phyloP scores from a whole-genome alignment of 345 rosid genomes.

The Hevea brasiliensis region DNA sequence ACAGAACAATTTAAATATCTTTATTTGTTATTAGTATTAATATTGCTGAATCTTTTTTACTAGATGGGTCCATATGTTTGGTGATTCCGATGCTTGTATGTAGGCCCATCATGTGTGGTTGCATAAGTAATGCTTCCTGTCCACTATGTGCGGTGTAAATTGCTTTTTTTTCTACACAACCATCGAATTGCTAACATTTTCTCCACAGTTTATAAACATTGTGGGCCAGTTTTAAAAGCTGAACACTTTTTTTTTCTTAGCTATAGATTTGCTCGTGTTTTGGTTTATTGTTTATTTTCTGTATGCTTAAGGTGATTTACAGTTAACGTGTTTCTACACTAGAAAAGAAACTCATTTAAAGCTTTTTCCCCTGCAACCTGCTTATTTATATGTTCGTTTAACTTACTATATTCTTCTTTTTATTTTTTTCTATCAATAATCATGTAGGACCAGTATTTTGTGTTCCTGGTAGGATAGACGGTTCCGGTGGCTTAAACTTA shows the following conservation, averaged over 20 bases:
- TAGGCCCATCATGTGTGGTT: slow-evolving; percentile 30
- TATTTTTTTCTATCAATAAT: not conserved
- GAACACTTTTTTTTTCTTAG: slow-evolving; percentile 2
- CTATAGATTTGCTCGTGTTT: not conserved
- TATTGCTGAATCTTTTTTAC: slow-evolving; percentile 7
- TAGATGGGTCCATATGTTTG: slow-evolving; percentile 29
- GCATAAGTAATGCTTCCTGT: slow-evolving; percentile 27
- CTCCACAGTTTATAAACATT: slow-evolving; percentile 16
- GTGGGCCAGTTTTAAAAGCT: slow-evolving; percentile 29
- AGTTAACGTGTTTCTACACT: not conserved
- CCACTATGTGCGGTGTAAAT: slow-evolving; percentile 23
- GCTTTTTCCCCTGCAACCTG: not conserved
- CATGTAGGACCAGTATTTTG: not conserved
- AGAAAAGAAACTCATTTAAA: not conserved
- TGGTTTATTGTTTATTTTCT: not conserved
- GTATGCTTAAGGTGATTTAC: not conserved
- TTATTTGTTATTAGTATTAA: not conserved
- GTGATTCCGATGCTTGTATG: slow-evolving; percentile 24
- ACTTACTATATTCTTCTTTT: not conserved
- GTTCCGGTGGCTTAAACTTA: not conserved
- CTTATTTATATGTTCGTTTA: not conserved
- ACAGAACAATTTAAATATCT: slow-evolving; percentile 14
- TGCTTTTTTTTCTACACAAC: slow-evolving; percentile 19
- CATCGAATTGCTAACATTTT: slow-evolving; percentile 14
- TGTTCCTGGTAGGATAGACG: not conserved